Base-by-base conservation (phyloP, 306 rosid species). In the Trichosanthes truncata region DNA sequence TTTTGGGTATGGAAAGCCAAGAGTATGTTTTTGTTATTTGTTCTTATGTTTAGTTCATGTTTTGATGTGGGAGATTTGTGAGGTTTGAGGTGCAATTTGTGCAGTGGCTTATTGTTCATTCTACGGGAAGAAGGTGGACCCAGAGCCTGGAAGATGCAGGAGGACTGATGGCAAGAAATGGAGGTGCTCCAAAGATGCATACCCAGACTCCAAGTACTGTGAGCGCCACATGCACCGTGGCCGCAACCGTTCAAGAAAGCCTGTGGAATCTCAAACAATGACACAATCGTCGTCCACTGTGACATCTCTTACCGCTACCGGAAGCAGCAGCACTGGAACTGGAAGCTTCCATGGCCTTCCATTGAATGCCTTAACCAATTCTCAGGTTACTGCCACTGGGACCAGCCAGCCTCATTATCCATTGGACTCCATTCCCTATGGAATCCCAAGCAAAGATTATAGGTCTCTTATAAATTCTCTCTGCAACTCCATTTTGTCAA, bases 221-320 rank as follows among this genome's bases (percentile, higher is more conserved):
- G 97, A 93, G 85, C 96, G 97, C 81, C 97, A 93, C 73, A 93
- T 91, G 97, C 88, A 91, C 72, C 94, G 97, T 67, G 96, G 96
- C 73, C 97, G 97, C 79, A 89, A 88, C 88, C 97, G 97, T 93
- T 93, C 97, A 93, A 93, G 97, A 93, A 93, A 93, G 97, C 97
- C 94, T 91, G 97, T 93, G 97, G 97, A 93, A 93, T 85, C 97
- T 78, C 94, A 87, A 87, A 86, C 89, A 8, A 82, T 82, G 76
- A 79, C 90, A 53, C 87, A 84, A 79, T 83, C 93, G 25, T 81
- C 93, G 21, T 84, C 92, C 53, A 65, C 88, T 76, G 89, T 82
- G 81, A 78, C 93, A 79, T 86, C 96, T 52, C 78, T 85, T 84
- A 86, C 83, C 77, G 93, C 61, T 81, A 84, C 84, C 72, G 92